Evolutionary conservation across 2,329 filamentous ascomycete genomes (phyloP), one percentile per base, ranked within the genome.

Genomic region (Xylariaceae sp.): DNA sequence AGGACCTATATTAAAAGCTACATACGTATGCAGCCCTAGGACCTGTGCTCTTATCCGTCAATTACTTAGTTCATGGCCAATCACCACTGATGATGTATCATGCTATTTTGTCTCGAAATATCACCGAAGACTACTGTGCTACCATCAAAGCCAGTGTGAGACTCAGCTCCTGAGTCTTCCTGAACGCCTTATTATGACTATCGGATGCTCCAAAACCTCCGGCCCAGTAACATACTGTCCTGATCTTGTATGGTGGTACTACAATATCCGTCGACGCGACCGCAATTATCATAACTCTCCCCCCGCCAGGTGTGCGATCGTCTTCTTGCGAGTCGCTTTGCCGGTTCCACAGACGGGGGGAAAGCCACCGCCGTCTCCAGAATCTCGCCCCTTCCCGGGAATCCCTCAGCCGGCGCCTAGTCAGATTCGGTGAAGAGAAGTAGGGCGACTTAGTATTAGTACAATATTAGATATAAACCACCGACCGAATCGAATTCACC

Each of bases 401-500:
- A 20, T 32, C 20, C 37, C 41, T 16, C 20, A 42, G 40, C 44
- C 32, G 32, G 46, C 41, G 18, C 26, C 48, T 46, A 23, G 20
- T 20, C 20, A 21, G 44, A 37, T 20, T 48, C 45, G 48, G 49
- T 18, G 46, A 48, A 52, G 42, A 57, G 52, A 53, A 52, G 52
- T 54, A 52, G 48, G 50, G 49, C 54, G 52, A 65, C 50, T 47
- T 18, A 46, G 44, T 63, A 66, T 70, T 67, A 63, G 63, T 68
- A 71, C 67, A 69, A 61, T 55, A 65, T 63, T 61, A 57, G 56
- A 65, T 57, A 57, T 57, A 46, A 57, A 58, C 49, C 53, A 56
- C 52, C 54, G 53, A 50, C 48, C 56, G 51, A 56, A 57, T 57
- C 55, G 56, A 53, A 52, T 40, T 26, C 40, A 37, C 53, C 45